Base-by-base conservation (phyloP, 805 yeast genomes). In the Saturnispora zaruensis region DNA sequence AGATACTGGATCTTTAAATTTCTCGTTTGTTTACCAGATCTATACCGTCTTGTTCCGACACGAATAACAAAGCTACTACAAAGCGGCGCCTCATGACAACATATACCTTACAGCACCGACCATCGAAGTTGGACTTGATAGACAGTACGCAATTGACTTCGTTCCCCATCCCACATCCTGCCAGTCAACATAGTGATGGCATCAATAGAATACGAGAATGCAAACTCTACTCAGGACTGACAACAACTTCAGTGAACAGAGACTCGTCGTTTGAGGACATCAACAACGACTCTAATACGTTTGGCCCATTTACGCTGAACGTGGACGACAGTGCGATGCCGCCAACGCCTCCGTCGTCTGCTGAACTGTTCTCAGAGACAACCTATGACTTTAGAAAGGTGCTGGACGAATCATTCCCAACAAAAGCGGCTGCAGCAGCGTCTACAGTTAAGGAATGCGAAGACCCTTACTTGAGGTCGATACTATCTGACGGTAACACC, bases 121-220 rank as follows among this genome's bases (percentile, higher is more conserved):
- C 67, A 14, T 76, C 80, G 1, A 66, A 68, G 51, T 58, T 76
- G 23, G 80, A 76, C 54, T 65, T 76, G 21, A 65, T 76, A 7
- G 80, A 76, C 53, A 74, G 67, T 50, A 69, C 73, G 5, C 69
- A 69, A 6, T 60, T 76, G 37, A 76, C 81, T 1, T 75, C 79
- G 1, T 65, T 76, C 40, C 81, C 81, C 8, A 62, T 76, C 18
- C 75, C 79, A 1, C 81, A 78, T 26, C 81, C 81, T 0, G 55
- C 51, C 11, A 47, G 34, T 54, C 54, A 13, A 9, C 32, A 23
- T 21, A 24, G 16, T 4, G 37, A 9, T 8, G 20, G n/a, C 21
- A 11, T 36, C 18, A n/a, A 28, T 14, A 41, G 21, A 36, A 32
- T 37, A 16, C 36, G 37, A 26, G 18, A 38, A 11, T 18, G 23